Evolutionary conservation across 1,139 yeast genomes (phyloP), one percentile per base, ranked within the genome.

Genomic region (Kodamaea ohmeri): DNA sequence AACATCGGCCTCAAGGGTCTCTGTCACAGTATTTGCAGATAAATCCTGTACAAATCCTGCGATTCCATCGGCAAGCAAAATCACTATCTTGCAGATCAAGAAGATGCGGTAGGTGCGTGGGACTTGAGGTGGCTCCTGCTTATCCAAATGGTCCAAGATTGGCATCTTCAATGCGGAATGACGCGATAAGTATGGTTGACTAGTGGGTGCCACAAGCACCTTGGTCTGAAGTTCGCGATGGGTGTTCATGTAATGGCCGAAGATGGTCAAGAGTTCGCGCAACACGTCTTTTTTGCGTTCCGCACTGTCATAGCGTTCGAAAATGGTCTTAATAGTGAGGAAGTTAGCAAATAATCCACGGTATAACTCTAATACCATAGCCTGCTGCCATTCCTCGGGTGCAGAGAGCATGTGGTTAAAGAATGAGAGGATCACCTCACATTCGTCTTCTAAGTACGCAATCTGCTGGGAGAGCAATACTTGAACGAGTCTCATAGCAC

Each of bases 381-480:
- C 71, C 44, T 79, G 78, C 48, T 85, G 86, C 96, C 97, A 90
- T 14, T 40, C 41, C 4, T 44, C 41, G 13, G 43, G 46, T 11
- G 51, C 46, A 16, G 67, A 68, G 7, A 87, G 56, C 30, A 78
- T 71, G 50, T 86, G 95, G 20, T 85, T 84, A 26, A 89, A 60
- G 29, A 83, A 67, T 0, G 95, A 80, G 16, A 90, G 60, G 1
- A 90, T 77, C 6, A 88, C 88, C 53, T 88, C 96, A 21, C 87
- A 73, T 57, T 90, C 97, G 27, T 85, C 74, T 37, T 77, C 81
- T 25, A 90, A 61, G 12, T 78, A 72, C 0, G 68, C 59, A 27
- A 88, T 67, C 44, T 83, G 89, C 8, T 79, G 70, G 14, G 76
- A 65, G 11, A 89, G 61, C 32, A 89, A 56, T 4, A 86, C 63